Conservation (phyloP, 306 rosid species). For the Cicer bijugum region DNA sequence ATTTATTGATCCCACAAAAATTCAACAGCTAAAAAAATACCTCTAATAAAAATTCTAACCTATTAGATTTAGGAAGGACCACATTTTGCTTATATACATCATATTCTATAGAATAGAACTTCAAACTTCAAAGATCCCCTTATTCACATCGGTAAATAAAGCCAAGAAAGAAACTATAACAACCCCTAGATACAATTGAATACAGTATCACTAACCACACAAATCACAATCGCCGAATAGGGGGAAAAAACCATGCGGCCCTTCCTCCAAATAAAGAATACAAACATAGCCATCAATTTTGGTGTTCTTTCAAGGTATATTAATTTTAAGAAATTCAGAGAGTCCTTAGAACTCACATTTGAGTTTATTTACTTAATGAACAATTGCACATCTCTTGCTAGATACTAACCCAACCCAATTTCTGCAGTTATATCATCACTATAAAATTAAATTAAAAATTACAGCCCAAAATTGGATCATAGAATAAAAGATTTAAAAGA, state of each 20-base stretch:
- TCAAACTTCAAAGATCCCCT: constrained; percentile 29
- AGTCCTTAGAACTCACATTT: constrained; percentile 25
- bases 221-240: neutral
- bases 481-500: constrained; percentile 24
- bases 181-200: neutral
- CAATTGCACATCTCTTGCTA: neutral
- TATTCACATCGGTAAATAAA: neutral
- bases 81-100: constrained; percentile 15
- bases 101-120: constrained; percentile 1
- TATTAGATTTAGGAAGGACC: constrained; percentile 9
- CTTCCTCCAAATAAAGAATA: neutral
- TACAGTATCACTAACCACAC: constrained; percentile 24
- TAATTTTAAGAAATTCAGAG: constrained; percentile 20
- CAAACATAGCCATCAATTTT: neutral
- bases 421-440: neutral
- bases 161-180: constrained; percentile 6
- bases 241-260: neutral
- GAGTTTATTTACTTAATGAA: neutral
- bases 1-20: constrained; percentile 7
- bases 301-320: neutral
- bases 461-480: constrained; percentile 26
- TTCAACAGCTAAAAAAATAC: neutral
- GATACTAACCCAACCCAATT: constrained; percentile 32
- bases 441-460: neutral
- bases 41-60: constrained; percentile 1